Base-by-base conservation (phyloP, 768 basidiomycete genomes). In the Daedaleopsis nitida region DNA sequence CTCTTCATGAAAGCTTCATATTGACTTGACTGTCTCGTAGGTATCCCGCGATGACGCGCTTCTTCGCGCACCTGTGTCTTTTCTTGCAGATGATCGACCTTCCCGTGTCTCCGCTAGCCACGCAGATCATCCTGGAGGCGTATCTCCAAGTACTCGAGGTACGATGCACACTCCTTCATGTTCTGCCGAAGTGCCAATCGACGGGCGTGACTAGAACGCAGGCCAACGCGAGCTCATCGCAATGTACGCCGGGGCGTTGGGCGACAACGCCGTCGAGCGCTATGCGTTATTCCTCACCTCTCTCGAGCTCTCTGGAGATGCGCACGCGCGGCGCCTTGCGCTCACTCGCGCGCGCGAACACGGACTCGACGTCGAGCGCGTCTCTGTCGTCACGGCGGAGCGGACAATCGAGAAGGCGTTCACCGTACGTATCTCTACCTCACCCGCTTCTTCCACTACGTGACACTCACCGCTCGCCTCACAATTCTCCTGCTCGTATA, bases 31-130 rank as follows among this genome's bases (percentile, higher is more conserved):
- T 19, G 13, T 32, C 53, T 57, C 17, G n/a, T 58, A 91, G 89
- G 64, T 90, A 89, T 68, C 78, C 86, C 0, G 80, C 83, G 0
- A 82, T 92, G 80, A 86, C 85, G 48, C 88, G 95, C 4, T 99
- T 98, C 77, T 97, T 96, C 69, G 90, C 95, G 0, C 96, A 99
- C 70, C 77, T 98, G 23, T 93, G 93, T 65, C 85, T 98, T 34
- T 94, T 88, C 75, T 80, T 97, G 4, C 87, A 91, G 63, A 85
- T 94, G 75, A 90, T 97, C 38, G 88, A 89, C 52, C 76, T 88
- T 38, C 72, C 85, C 0, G 83, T 93, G 0, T 90, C 95, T 0
- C 86, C 88, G 1, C 73, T 85, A 13, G 85, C 92, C 0, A 88
- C 86, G 0, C 93, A 96, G 69, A 75, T 83, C 34, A 92, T 99